Conservation (phyloP, 305 asterid genomes). For the Solanum hybrid region DNA sequence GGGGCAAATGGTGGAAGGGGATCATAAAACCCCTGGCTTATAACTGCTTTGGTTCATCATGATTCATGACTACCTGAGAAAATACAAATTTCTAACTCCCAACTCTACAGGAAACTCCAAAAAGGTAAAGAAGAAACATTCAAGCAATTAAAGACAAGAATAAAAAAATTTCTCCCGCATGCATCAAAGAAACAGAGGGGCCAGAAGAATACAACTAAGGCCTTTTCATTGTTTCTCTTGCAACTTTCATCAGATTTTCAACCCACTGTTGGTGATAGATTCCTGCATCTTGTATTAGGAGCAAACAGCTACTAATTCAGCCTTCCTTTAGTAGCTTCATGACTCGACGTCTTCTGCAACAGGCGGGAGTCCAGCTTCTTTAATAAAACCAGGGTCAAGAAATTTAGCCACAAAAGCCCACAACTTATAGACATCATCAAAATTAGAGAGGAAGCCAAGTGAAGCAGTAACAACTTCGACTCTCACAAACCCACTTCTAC, state of each 20-base stretch:
- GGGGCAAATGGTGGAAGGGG: conserved; percentile 9
- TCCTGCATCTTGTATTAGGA: conserved; percentile 18
- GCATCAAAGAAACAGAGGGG: conserved; percentile 34
- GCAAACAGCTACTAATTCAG: conserved; percentile 7
- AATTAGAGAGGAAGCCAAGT: conserved; percentile 71
- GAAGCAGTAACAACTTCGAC: conserved; percentile 98
- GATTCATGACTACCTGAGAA: conserved; percentile 18
- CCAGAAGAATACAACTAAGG: conserved; percentile 25
- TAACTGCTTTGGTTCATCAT: conserved; percentile 21
- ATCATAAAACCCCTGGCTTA: conserved; percentile 5
- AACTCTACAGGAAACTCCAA: conserved; percentile 31
- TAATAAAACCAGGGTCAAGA: conserved; percentile 67
- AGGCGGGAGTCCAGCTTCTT: conserved; percentile 58
- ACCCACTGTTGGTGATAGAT: conserved; percentile 4
- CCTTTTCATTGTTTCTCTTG: conserved; percentile 11
- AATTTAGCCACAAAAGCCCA: conserved; percentile 93
- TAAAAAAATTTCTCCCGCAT: conserved; percentile 40
- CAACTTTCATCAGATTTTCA: conserved; percentile 5
- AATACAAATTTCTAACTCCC: conserved; percentile 21
- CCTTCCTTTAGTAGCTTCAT: not conserved
- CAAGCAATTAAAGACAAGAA: conserved; percentile 57
- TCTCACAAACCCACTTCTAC: conserved; percentile 73
- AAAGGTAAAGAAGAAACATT: conserved; percentile 16
- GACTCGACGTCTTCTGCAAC: conserved; percentile 32
- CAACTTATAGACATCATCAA: conserved; percentile 78